phyloP scores from a whole-genome alignment of 2,329 filamentous ascomycete genomes.

The Claviceps paspali region DNA sequence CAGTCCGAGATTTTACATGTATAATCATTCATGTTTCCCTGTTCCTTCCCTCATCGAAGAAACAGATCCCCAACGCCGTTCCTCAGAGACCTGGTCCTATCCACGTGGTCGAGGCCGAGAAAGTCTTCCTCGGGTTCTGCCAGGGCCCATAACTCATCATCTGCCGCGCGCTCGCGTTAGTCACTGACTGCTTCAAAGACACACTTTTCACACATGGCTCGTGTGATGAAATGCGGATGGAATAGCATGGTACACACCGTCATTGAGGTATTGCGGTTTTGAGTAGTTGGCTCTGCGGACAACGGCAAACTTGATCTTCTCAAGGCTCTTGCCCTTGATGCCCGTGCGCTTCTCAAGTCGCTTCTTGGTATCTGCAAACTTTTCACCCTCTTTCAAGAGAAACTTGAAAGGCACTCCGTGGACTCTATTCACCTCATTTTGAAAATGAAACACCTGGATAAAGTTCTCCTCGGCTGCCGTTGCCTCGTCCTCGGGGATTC shows the following conservation, averaged over 20 bases:
- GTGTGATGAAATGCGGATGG: background rate
- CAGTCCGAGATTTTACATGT: background rate
- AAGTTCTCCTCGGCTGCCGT: constrained; percentile 41
- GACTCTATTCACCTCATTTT: constrained; percentile 68
- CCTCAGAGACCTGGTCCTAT: constrained; percentile 41
- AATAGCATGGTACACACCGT: constrained; percentile 61
- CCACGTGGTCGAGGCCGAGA: constrained; percentile 50
- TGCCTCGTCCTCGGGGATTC: constrained; percentile 57
- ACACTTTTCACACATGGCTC: background rate
- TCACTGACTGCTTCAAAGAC: background rate
- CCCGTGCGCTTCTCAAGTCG: constrained; percentile 84
- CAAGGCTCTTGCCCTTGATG: constrained; percentile 93
- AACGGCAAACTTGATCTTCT: constrained; percentile 94
- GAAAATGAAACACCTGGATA: constrained; percentile 81
- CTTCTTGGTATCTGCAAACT: constrained; percentile 84
- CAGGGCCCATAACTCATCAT: constrained; percentile 42
- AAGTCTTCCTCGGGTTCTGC: constrained; percentile 40
- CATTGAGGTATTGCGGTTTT: constrained; percentile 68
- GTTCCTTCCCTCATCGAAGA: constrained; percentile 24
- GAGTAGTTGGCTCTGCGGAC: constrained; percentile 58
- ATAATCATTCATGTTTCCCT: background rate
- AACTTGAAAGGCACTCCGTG: constrained; percentile 91
- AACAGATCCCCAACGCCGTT: constrained; percentile 50
- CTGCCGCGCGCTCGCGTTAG: constrained; percentile 18
- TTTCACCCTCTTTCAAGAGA: constrained; percentile 69